Evolutionary conservation across 352 stramenopile species (phyloP).

Genomic region (Detonula confervacea): DNA sequence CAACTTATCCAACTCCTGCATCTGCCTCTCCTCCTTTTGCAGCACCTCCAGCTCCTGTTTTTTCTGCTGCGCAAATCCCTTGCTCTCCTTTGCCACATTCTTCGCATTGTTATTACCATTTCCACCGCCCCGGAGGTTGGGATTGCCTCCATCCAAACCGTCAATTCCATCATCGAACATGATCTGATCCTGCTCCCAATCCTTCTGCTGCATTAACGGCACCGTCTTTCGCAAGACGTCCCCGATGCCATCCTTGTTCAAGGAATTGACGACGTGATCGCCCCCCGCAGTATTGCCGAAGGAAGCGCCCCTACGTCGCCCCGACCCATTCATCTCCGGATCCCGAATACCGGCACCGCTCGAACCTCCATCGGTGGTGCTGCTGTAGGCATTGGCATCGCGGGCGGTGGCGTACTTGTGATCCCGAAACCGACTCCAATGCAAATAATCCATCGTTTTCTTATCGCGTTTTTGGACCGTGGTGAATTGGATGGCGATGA

Average conservation of each 20-base stretch:
- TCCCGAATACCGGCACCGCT: no score
- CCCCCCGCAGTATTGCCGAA: not conserved
- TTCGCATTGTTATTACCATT: not conserved
- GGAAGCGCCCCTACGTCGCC: not conserved
- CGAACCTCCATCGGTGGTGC: no score
- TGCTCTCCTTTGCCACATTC: not conserved
- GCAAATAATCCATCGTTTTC: constrained; percentile 20
- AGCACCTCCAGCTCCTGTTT: not conserved
- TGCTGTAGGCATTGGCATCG: no score
- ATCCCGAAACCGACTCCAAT: constrained; percentile 21
- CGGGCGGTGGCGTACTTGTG: not conserved
- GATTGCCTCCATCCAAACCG: not conserved
- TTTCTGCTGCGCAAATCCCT: not conserved
- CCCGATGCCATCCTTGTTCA: constrained; percentile 7
- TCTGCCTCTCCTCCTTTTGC: not conserved
- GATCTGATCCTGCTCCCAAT: constrained; percentile 3
- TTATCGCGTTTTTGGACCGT: constrained; percentile 24
- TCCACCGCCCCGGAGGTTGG: not conserved
- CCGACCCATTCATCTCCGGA: not conserved
- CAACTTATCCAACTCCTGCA: no score
- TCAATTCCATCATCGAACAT: constrained; percentile 12
- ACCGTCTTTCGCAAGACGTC: constrained; percentile 6
- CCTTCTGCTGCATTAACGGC: not conserved
- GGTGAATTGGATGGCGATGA: constrained; percentile 39
- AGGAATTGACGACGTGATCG: no score